Percentiles rank a stretch among this genome's conserved stretches.
phyloP scores from a whole-genome alignment of 345 rosid species.

The Stellera chamaejasme region DNA sequence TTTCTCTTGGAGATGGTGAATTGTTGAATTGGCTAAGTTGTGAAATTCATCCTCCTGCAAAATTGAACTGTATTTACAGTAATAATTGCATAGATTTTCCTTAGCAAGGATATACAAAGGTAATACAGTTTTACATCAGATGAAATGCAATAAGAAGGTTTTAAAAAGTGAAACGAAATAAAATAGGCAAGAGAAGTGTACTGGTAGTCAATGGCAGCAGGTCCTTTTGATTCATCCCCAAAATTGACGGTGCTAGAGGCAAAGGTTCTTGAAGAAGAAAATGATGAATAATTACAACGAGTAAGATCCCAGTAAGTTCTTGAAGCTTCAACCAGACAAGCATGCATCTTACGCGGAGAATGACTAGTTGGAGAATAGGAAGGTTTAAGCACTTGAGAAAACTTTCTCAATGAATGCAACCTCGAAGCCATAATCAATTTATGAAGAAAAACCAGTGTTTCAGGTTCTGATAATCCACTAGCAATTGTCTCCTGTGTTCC shows the following conservation, averaged over 20 bases:
- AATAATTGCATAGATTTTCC: constrained; percentile 12
- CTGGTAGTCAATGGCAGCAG: constrained; percentile 47
- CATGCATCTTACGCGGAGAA: constrained; percentile 5
- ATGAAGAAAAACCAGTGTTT: too few species aligned
- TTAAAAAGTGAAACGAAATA: neutral
- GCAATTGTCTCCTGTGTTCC: too few species aligned
- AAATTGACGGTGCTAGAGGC: constrained; percentile 28
- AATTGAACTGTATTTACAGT: constrained; percentile 49
- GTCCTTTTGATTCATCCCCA: constrained; percentile 26
- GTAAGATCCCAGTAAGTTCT: neutral
- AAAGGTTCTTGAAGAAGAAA: constrained; percentile 34
- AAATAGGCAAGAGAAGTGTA: constrained; percentile 9
- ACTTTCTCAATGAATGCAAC: constrained; percentile 25
- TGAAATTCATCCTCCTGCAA: constrained; percentile 89
- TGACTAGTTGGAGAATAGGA: constrained; percentile 9
- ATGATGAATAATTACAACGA: constrained; percentile 3
- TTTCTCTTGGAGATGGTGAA: constrained; percentile 70
- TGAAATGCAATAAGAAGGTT: neutral
- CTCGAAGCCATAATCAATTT: constrained; percentile 33
- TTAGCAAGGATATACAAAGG: neutral
- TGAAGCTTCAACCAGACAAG: constrained; percentile 10
- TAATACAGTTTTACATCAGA: neutral
- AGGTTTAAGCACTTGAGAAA: constrained; percentile 25
- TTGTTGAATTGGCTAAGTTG: constrained; percentile 59
- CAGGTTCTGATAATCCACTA: too few species aligned